These are phyloP conservation scores for Epichloe uncinata DNA, from an alignment of 2,329 filamentous ascomycete genomes.

Conservation along the genomic window DNA sequence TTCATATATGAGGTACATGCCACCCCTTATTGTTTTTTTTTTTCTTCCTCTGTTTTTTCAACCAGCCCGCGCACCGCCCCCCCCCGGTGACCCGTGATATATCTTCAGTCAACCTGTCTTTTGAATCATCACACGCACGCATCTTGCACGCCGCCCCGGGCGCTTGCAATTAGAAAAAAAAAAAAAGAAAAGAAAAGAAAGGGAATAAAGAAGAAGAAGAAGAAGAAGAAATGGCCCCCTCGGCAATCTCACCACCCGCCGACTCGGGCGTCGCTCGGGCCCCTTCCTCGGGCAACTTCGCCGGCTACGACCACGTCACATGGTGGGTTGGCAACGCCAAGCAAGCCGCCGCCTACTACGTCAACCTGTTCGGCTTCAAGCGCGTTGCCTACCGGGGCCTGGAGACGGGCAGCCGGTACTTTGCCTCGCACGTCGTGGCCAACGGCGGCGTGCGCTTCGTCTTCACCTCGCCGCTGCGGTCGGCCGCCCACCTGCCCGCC, in stretches of 20 bases:
- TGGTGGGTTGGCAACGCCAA: slow-evolving; percentile 98
- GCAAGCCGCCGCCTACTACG: slow-evolving; percentile 83
- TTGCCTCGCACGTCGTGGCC: slow-evolving; percentile 72
- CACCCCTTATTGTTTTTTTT: too few relatives aligned
- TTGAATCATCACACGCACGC: too few relatives aligned
- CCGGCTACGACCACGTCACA: slow-evolving; percentile 82
- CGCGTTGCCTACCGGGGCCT: slow-evolving; percentile 74
- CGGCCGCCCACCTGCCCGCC: slow-evolving; percentile 35
- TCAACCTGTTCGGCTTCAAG: slow-evolving; percentile 73
- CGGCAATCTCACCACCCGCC: slow-evolving; percentile 37
- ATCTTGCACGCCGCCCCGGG: too few relatives aligned
- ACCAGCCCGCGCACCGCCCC: too few relatives aligned
- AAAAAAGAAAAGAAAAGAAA: too few relatives aligned
- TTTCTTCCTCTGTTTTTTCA: too few relatives aligned
- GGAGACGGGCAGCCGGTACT: slow-evolving; percentile 70
- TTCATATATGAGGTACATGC: neutral
- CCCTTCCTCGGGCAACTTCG: slow-evolving; percentile 41
- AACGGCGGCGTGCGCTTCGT: slow-evolving; percentile 71
- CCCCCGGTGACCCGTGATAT: too few relatives aligned
- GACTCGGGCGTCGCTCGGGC: slow-evolving; percentile 24
- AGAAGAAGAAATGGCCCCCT: slow-evolving; percentile 38
- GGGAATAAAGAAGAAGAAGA: too few relatives aligned
- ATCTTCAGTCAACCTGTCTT: too few relatives aligned
- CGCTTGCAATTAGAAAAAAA: neutral
- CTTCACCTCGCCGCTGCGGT: slow-evolving; percentile 68